These are phyloP conservation scores for Zymoseptoria pseudotritici DNA, from an alignment of 2,329 filamentous ascomycete genomes.

Conservation along the genomic window DNA sequence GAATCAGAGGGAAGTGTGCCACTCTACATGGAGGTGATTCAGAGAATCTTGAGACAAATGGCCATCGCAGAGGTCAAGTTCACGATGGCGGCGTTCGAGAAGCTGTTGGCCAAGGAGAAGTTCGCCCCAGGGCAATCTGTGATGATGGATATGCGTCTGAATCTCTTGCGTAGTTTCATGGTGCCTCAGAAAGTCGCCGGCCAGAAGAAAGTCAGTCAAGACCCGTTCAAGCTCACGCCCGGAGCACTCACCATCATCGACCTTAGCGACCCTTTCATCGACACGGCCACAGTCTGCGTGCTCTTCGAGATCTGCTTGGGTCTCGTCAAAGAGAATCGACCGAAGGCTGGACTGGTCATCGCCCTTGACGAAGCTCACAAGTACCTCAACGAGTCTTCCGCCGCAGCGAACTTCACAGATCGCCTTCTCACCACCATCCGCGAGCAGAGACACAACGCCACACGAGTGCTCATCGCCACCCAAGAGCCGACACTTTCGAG, in stretches of 20 bases:
- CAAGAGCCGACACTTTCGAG: slow-evolving; percentile 69
- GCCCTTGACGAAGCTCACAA: slow-evolving; percentile 75
- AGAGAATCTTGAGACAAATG: slow-evolving; percentile 51
- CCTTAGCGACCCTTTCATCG: slow-evolving; percentile 64
- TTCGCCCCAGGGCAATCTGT: slow-evolving; percentile 45
- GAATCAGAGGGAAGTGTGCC: slow-evolving; percentile 37
- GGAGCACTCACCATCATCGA: slow-evolving; percentile 61
- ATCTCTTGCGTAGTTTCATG: slow-evolving; percentile 59
- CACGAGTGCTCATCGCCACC: slow-evolving; percentile 59
- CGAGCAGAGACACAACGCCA: slow-evolving; percentile 61
- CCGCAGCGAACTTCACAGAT: slow-evolving; percentile 53
- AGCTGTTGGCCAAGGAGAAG: slow-evolving; percentile 28
- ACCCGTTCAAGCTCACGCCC: slow-evolving; percentile 27
- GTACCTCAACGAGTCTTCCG: slow-evolving; percentile 48
- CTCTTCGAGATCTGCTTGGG: slow-evolving; percentile 66
- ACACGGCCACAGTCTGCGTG: slow-evolving; percentile 57
- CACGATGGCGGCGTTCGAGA: slow-evolving; percentile 45
- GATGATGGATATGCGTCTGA: slow-evolving; percentile 54
- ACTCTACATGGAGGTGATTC: slow-evolving; percentile 50
- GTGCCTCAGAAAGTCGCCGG: slow-evolving; percentile 7
- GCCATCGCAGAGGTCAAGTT: slow-evolving; percentile 41
- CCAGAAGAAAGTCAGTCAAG: not conserved
- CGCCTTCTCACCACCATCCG: slow-evolving; percentile 57
- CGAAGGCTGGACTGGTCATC: slow-evolving; percentile 48
- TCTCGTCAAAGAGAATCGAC: slow-evolving; percentile 45